phyloP scores from a whole-genome alignment of 108 stramenopile genomes.

The Parietichytrium sp. region DNA sequence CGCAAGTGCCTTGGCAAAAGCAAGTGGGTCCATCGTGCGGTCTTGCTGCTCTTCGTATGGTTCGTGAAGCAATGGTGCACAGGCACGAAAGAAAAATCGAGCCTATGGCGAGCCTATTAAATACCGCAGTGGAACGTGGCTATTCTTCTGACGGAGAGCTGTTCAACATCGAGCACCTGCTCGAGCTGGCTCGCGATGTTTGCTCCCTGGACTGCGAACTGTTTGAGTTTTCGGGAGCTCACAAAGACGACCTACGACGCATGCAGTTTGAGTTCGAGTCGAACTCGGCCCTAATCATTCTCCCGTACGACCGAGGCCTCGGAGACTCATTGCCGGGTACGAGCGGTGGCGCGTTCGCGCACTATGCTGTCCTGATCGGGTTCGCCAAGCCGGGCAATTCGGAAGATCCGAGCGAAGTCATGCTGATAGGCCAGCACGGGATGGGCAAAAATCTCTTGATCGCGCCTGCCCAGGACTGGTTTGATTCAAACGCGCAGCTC shows the following conservation, averaged over 20 bases:
- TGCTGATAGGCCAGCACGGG: neutral
- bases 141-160: neutral
- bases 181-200: neutral
- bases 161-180: neutral
- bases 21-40: conserved; percentile 4
- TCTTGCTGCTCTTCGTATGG: conserved; percentile 31
- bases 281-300: neutral
- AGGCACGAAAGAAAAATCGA: no score
- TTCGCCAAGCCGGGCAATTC: neutral
- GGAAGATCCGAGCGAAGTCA: neutral
- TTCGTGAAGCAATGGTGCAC: no score
- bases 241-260: no score
- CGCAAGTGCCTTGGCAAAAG: neutral
- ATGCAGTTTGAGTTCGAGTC: neutral
- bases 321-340: neutral
- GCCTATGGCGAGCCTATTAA: no score
- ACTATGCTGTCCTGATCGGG: neutral
- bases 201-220: neutral
- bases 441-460: neutral
- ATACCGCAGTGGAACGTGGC: neutral
- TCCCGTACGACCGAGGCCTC: conserved; percentile 24
- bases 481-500: neutral
- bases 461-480: neutral
- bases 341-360: neutral
- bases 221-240: neutral